phyloP scores from a whole-genome alignment of 495 filamentous ascomycete species.

The Acidiella bohemica region DNA sequence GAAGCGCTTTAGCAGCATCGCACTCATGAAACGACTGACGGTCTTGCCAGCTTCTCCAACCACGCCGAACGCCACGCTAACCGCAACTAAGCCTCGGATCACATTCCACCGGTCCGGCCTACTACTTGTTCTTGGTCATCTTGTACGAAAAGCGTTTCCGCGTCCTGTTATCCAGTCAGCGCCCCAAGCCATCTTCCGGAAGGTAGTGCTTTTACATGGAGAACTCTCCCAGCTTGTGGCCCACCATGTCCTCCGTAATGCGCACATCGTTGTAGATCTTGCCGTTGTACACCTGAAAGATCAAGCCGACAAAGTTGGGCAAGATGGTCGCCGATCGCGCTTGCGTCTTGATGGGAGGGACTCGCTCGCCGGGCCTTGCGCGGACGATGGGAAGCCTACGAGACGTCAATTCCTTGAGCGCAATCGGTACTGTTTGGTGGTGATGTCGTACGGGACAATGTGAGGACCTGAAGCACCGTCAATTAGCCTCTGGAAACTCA shows the following conservation, averaged over 20 bases:
- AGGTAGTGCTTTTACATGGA: slow-evolving; percentile 67
- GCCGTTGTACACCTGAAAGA: slow-evolving; percentile 90
- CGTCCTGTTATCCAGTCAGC: slow-evolving; percentile 43
- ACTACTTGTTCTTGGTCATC: slow-evolving; percentile 51
- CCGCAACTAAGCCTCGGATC: no score
- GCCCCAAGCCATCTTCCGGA: neutral
- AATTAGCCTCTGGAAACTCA: neutral
- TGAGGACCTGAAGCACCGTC: slow-evolving; percentile 49
- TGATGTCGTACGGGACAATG: slow-evolving; percentile 53
- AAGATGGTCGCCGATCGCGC: slow-evolving; percentile 87
- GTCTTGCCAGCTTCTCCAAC: no score
- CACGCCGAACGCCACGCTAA: neutral
- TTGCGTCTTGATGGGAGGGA: slow-evolving; percentile 70
- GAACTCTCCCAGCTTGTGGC: slow-evolving; percentile 94
- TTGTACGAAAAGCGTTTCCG: slow-evolving; percentile 76
- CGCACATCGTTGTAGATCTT: slow-evolving; percentile 80
- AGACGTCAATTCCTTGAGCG: no score
- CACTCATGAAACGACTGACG: no score
- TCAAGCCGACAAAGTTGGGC: slow-evolving; percentile 86
- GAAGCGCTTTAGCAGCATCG: no score
- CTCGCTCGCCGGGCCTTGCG: slow-evolving; percentile 46
- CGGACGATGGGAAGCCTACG: slow-evolving; percentile 48
- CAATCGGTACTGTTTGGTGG: no score
- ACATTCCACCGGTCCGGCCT: no score
- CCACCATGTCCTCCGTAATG: slow-evolving; percentile 97